Conservation (phyloP, 2,329 filamentous ascomycete genomes). For the Leptographium radiaticola region DNA sequence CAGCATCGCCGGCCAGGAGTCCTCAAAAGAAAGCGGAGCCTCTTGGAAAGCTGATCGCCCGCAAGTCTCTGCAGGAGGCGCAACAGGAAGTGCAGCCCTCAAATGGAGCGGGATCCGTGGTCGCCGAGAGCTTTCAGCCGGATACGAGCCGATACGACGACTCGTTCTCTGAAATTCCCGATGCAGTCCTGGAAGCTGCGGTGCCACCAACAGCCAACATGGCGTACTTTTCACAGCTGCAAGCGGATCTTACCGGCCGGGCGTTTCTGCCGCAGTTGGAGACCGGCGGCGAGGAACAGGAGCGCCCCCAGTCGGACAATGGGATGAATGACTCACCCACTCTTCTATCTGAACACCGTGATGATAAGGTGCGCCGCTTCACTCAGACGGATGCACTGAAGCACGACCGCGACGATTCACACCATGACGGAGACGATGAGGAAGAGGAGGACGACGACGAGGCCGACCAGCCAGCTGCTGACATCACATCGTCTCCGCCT, state of each 20-base stretch:
- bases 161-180: slow-evolving; percentile 44
- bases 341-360: not conserved
- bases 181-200: slow-evolving; percentile 34
- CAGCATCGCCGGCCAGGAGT: not conserved
- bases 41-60: slow-evolving; percentile 6
- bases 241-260: slow-evolving; percentile 8
- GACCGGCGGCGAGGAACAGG: not conserved
- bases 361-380: not conserved
- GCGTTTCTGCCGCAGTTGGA: not conserved
- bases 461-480: not conserved
- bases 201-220: slow-evolving; percentile 21
- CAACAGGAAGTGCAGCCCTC: too few relatives aligned
- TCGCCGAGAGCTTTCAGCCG: not conserved
- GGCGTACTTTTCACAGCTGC: slow-evolving; percentile 5
- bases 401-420: not conserved
- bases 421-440: not conserved
- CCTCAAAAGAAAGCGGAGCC: slow-evolving; percentile 8
- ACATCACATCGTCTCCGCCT: slow-evolving; percentile 6
- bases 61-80: slow-evolving; percentile 6
- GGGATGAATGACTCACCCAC: not conserved
- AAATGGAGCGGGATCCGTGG: not conserved
- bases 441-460: slow-evolving; percentile 1
- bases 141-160: slow-evolving; percentile 29
- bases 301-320: not conserved
- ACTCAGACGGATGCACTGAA: not conserved